Conservation (phyloP, 257 asterid genomes). For the Fraxinus americana region DNA sequence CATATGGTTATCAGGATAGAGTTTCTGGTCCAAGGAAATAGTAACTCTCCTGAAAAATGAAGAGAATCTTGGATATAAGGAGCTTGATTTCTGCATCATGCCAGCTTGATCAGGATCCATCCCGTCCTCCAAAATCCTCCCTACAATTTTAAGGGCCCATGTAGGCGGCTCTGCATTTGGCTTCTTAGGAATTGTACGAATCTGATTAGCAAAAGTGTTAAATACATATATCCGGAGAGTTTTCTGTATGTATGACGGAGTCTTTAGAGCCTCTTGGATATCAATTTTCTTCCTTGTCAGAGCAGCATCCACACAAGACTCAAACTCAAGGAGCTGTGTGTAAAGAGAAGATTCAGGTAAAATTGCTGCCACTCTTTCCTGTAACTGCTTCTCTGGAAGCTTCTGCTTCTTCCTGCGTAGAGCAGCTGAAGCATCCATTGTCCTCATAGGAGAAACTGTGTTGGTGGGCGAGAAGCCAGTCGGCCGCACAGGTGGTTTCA, state of each 20-base stretch:
- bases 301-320: slow-evolving; percentile 90
- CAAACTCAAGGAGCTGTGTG: slow-evolving; percentile 95
- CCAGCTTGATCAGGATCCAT: slow-evolving; percentile 87
- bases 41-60: slow-evolving; percentile 87
- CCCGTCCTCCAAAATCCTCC: slow-evolving; percentile 93
- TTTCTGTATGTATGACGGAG: slow-evolving; percentile 79
- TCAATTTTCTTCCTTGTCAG: slow-evolving; percentile 87
- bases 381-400: slow-evolving; percentile 89
- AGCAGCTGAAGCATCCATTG: slow-evolving; percentile 78
- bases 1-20: slow-evolving; percentile 87
- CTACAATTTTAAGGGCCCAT: slow-evolving; percentile 93
- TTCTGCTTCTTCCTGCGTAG: slow-evolving; percentile 92
- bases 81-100: slow-evolving; percentile 71
- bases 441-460: slow-evolving; percentile 70
- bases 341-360: slow-evolving; percentile 95
- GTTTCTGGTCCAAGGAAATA: slow-evolving; percentile 83
- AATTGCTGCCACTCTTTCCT: slow-evolving; percentile 92
- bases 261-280: slow-evolving; percentile 87
- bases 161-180: slow-evolving; percentile 92
- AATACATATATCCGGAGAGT: slow-evolving; percentile 88
- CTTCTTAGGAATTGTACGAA: slow-evolving; percentile 72
- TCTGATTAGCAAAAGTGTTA: slow-evolving; percentile 85
- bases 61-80: slow-evolving; percentile 82
- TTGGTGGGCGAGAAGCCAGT: slow-evolving; percentile 58
- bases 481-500: slow-evolving; percentile 85